Evolutionary conservation across 768 basidiomycete genomes (phyloP), one percentile per base, ranked within the genome.

Genomic region (Leccinum incarnatum): DNA sequence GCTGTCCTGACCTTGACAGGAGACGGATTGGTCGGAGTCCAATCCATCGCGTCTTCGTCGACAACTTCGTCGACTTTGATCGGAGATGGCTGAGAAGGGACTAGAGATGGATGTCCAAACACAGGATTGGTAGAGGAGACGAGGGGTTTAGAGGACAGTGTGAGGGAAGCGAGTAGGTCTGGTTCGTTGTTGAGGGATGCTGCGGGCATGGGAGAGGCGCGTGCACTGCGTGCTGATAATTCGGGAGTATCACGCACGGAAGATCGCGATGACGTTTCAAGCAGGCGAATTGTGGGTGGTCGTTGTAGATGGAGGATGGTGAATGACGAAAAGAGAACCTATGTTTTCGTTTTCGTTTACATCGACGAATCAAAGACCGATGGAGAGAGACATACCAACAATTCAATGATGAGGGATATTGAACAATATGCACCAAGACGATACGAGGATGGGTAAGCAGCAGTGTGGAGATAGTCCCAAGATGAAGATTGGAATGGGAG

Each of bases 71-170:
- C 74, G 36, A 61, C 65, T 57, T 64, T 65, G 51, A 54, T 65
- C 14, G 69, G 63, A 32, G 70, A 67, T 14, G 64, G 62, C 11
- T 69, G 62, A 14, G 62, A 46, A 5, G 69, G 54, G 15, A 76
- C 67, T 29, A 91, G 73, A 1, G 91, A 93, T 5, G 91, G 81
- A 7, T 83, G 65, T 4, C 91, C 91, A 63, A 93, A 93, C 40
- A 92, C 74, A 14, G 86, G 89, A 34, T 76, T 76, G 76, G 47
- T 69, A 30, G 67, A 19, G 7, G 76, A 62, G 57, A 86, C 72
- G 21, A 87, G 74, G 0, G 89, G 88, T 29, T 84, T 83, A 8
- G 83, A 81, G 17, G 88, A 87, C 36, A 91, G 78, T 0, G 86
- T 79, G 34, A 89, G 79, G 19, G 85, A 69, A 11, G 87, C 80